phyloP scores from a whole-genome alignment of 306 rosid genomes.

The Malus asiatica region DNA sequence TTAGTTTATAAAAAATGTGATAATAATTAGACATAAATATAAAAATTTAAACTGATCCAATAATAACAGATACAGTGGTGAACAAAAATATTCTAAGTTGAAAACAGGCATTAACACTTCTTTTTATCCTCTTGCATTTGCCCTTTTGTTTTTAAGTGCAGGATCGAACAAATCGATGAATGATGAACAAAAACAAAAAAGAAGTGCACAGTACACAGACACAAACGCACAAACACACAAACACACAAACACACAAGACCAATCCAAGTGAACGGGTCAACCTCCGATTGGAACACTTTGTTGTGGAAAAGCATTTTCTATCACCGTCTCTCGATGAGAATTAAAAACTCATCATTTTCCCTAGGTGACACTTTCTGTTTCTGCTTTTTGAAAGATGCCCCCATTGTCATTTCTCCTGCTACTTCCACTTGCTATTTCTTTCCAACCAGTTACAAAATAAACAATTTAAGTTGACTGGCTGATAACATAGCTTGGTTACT shows the following conservation, averaged over 20 bases:
- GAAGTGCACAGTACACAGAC: neutral
- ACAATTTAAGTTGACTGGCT: too few species aligned
- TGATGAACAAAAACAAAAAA: neutral
- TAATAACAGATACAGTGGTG: too few species aligned
- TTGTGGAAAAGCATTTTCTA: neutral
- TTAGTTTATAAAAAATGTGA: too few species aligned
- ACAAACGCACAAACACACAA: too few species aligned
- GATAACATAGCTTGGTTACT: too few species aligned
- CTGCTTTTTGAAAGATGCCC: neutral
- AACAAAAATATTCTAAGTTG: too few species aligned
- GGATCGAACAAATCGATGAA: neutral
- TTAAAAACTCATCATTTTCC: neutral
- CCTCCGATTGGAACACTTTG: neutral
- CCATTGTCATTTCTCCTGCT: neutral
- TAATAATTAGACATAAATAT: rapidly evolving
- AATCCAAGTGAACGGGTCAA: neutral
- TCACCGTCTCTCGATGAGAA: neutral
- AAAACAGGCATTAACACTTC: too few species aligned
- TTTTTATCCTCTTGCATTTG: neutral
- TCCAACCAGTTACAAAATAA: neutral
- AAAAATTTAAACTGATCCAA: too few species aligned
- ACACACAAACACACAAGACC: too few species aligned
- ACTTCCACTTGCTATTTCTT: neutral
- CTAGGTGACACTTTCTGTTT: neutral
- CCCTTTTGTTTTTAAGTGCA: neutral